phyloP scores from a whole-genome alignment of 441 rosid species.

The Adansonia gregorii region DNA sequence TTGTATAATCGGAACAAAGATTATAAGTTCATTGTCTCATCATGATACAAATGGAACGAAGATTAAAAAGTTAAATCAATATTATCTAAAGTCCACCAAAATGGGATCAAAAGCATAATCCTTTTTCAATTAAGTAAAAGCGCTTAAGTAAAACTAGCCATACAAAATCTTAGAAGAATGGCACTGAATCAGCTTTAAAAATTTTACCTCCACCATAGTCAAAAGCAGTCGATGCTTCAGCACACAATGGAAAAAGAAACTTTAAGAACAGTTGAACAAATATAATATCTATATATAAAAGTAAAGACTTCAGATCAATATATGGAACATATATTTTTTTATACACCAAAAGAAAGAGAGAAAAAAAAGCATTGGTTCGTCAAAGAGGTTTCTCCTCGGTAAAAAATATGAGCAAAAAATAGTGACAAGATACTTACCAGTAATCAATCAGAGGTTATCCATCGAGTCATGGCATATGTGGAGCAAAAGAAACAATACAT shows the following conservation, averaged over 20 bases:
- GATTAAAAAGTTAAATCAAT: background rate
- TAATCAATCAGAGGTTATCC: no score
- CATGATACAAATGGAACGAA: no score
- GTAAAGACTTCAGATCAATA: background rate
- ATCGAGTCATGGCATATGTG: no score
- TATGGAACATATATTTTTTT: background rate
- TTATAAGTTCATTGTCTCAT: no score
- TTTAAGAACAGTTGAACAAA: constrained; percentile 10
- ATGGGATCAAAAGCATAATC: constrained; percentile 34
- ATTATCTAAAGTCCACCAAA: constrained; percentile 27
- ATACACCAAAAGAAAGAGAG: no score
- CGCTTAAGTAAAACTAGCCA: constrained; percentile 9
- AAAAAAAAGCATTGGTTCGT: no score
- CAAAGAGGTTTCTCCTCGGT: no score
- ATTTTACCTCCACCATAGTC: constrained; percentile 17
- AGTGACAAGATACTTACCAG: no score
- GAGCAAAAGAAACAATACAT: no score
- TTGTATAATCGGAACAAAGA: background rate
- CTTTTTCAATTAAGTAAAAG: constrained; percentile 35
- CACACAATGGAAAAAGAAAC: constrained; percentile 3
- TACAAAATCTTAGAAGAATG: constrained; percentile 18
- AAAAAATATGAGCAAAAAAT: no score
- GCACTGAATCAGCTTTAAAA: constrained; percentile 21
- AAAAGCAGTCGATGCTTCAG: constrained; percentile 20
- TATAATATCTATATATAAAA: background rate